Conservation (phyloP, 2,329 filamentous ascomycete species). For the Colletotrichum aenigma region DNA sequence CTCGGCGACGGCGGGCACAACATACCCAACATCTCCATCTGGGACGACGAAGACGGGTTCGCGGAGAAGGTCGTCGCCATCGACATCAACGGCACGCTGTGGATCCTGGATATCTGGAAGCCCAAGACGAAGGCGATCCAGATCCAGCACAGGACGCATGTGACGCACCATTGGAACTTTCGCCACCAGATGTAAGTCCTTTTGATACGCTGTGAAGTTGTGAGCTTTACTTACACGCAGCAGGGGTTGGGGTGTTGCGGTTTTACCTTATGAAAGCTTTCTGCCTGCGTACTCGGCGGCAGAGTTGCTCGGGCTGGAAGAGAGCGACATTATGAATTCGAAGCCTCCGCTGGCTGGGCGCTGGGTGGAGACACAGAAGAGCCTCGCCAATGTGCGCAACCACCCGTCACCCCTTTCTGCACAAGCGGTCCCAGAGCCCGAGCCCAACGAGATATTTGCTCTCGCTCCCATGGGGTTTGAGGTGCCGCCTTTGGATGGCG, state of each 20-base stretch:
- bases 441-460: neutral
- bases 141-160: slow-evolving; percentile 7
- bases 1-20: slow-evolving; percentile 46
- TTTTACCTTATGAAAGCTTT: slow-evolving; percentile 49
- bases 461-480: neutral
- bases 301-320: slow-evolving; percentile 1
- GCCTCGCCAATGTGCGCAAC: slow-evolving; percentile 11
- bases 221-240: neutral
- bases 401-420: slow-evolving; percentile 5
- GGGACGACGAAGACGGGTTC: slow-evolving; percentile 47
- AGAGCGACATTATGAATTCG: neutral
- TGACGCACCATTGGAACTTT: slow-evolving; percentile 15
- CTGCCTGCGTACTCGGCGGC: slow-evolving; percentile 29
- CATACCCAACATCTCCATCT: slow-evolving; percentile 58
- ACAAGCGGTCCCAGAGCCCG: neutral
- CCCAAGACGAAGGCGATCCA: slow-evolving; percentile 16
- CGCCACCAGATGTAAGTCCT: slow-evolving; percentile 9
- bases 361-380: slow-evolving; percentile 10
- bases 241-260: slow-evolving; percentile 55
- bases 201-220: neutral
- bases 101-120: slow-evolving; percentile 59
- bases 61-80: slow-evolving; percentile 56
- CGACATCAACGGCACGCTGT: slow-evolving; percentile 53
- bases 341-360: slow-evolving; percentile 4
- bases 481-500: neutral